Evolutionary conservation across 305 asterid species (phyloP).

Genomic region (Fraxinus baroniana): DNA sequence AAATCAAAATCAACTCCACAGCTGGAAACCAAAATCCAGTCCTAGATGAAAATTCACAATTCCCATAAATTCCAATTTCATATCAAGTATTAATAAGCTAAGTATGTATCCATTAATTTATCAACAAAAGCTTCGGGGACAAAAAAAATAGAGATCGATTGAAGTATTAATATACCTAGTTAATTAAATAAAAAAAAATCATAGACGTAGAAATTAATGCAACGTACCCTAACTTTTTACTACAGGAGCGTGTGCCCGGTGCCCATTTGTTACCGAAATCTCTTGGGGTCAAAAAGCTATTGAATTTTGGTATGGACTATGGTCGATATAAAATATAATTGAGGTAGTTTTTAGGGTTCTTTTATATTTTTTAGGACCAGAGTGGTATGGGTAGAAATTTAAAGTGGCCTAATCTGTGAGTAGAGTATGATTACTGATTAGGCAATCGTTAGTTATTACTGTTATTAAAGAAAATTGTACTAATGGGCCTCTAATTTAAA

Average conservation of each 20-base stretch:
- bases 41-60: neutral
- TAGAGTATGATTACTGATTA: no score
- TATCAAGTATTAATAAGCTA: neutral
- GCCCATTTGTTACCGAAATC: neutral
- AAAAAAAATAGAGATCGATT: neutral
- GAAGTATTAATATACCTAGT: no score
- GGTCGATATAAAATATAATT: no score
- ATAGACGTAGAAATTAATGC: neutral
- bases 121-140: neutral
- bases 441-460: no score
- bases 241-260: neutral
- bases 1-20: neutral
- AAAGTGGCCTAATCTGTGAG: no score
- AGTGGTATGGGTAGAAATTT: no score
- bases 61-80: neutral
- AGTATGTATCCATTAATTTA: neutral
- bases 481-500: no score
- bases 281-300: neutral
- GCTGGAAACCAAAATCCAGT: neutral
- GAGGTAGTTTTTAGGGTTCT: no score
- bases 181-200: neutral
- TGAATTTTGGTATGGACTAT: no score
- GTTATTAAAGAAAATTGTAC: no score
- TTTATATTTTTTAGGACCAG: no score
- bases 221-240: neutral